A percentile compares a stretch with the other conserved stretches of the same genome.
phyloP scores from a whole-genome alignment of 495 filamentous ascomycete genomes.

The Xeromyces bisporus region DNA sequence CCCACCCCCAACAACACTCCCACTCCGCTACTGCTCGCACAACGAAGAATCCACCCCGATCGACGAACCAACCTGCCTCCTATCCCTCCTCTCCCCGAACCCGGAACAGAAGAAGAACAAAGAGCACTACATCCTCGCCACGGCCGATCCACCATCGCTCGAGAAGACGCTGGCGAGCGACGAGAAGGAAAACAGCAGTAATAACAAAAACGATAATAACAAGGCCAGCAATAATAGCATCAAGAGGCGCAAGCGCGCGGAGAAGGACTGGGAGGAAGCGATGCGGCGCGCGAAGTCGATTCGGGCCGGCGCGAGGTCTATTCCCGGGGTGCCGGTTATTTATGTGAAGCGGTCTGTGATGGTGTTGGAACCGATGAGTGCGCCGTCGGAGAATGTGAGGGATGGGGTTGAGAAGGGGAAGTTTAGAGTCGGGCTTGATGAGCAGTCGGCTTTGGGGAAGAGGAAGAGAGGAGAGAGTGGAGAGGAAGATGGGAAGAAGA shows the following conservation, averaged over 20 bases:
- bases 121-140: conserved; percentile 78
- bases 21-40: conserved; percentile 80
- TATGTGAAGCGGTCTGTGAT: conserved; percentile 77
- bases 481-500: conserved; percentile 26
- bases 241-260: conserved; percentile 14
- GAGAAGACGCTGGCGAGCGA: conserved; percentile 11
- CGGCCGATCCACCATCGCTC: conserved; percentile 26
- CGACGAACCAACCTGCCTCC: conserved; percentile 58
- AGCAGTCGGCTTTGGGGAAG: conserved; percentile 20
- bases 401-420: conserved; percentile 57
- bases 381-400: conserved; percentile 38
- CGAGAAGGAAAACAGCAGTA: conserved; percentile 13
- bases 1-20: conserved; percentile 37
- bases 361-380: conserved; percentile 79
- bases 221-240: conserved; percentile 13
- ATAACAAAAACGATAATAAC: conserved; percentile 10
- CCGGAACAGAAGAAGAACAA: conserved; percentile 48
- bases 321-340: conserved; percentile 63
- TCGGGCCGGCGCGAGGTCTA: conserved; percentile 18
- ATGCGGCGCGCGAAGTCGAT: conserved; percentile 19
- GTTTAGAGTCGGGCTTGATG: conserved; percentile 53
- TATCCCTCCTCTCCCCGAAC: conserved; percentile 61
- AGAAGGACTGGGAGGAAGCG: conserved; percentile 8
- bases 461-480: conserved; percentile 23
- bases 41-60: conserved; percentile 65